Percentiles rank a stretch among this genome's conserved stretches.
These are phyloP conservation scores for Dillenia suffruticosa DNA, from an alignment of 164 flowering plant species.

Conservation along the genomic window DNA sequence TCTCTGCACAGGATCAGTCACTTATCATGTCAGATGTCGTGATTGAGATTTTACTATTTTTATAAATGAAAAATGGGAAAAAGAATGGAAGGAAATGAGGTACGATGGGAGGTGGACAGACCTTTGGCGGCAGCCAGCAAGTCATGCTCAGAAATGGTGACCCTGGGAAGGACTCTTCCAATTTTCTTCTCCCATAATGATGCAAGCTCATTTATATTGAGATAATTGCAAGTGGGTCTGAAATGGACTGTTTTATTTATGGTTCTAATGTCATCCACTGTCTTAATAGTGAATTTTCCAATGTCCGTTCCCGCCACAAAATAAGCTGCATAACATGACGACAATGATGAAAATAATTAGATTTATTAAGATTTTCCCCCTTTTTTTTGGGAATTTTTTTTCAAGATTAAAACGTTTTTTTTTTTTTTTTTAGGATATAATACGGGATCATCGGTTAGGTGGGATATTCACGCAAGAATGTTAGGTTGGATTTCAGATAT, in stretches of 20 bases:
- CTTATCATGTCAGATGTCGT: too few species aligned
- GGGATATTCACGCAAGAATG: too few species aligned
- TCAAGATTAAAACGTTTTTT: too few species aligned
- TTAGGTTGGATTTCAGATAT: too few species aligned
- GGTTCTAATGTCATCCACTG: conserved; percentile 36
- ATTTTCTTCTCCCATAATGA: conserved; percentile 60
- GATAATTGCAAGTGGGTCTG: conserved; percentile 40
- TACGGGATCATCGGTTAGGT: too few species aligned
- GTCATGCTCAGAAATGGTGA: conserved; percentile 39
- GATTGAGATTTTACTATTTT: too few species aligned
- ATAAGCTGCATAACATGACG: conserved; percentile 38
- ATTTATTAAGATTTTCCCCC: not conserved
- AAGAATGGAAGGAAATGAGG: not conserved
- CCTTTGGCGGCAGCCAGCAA: conserved; percentile 47
- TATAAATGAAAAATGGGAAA: not conserved
- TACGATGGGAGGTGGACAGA: conserved; percentile 1
- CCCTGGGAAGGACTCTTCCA: conserved; percentile 42
- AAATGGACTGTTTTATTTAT: conserved; percentile 58
- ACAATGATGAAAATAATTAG: not conserved
- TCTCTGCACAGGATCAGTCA: conserved; percentile 32
- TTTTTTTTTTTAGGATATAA: too few species aligned
- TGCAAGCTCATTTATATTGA: conserved; percentile 56
- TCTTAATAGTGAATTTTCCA: conserved; percentile 61
- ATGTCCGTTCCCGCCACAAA: conserved; percentile 67
- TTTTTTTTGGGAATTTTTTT: too few species aligned